phyloP scores from a whole-genome alignment of 164 flowering plant species.

The Vitis rupestris region DNA sequence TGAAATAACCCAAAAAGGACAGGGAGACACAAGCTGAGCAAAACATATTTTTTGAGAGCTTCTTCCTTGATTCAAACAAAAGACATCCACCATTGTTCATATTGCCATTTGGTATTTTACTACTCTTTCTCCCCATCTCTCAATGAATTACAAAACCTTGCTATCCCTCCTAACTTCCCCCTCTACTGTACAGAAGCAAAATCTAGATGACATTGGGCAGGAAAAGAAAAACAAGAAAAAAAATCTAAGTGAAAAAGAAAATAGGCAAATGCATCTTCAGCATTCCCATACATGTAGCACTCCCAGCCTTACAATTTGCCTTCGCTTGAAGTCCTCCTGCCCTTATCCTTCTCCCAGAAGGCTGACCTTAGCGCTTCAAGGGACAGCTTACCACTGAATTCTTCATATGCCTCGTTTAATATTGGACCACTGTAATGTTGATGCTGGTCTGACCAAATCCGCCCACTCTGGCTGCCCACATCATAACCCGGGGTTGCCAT shows the following conservation, averaged over 20 bases:
- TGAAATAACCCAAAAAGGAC: too few relatives aligned
- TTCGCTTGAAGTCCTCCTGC: constrained; percentile 25
- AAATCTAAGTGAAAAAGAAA: not conserved
- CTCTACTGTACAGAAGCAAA: constrained; percentile 28
- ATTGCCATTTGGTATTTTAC: too few relatives aligned
- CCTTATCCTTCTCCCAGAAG: constrained; percentile 39
- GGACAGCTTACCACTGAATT: constrained; percentile 41
- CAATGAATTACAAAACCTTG: constrained; percentile 13
- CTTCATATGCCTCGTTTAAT: constrained; percentile 32
- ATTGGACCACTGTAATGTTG: constrained; percentile 46
- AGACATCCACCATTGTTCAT: too few relatives aligned
- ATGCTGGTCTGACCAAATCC: constrained; percentile 58
- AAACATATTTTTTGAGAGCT: not conserved
- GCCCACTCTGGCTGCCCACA: constrained; percentile 63
- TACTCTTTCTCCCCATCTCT: not conserved
- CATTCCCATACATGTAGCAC: not conserved
- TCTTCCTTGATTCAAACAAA: not conserved
- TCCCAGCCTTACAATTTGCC: constrained; percentile 17
- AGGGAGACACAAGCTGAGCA: too few relatives aligned
- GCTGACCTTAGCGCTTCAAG: constrained; percentile 28
- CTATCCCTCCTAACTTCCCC: constrained; percentile 5
- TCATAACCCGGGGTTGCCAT: constrained; percentile 62
- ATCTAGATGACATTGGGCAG: constrained; percentile 1
- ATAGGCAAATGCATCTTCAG: not conserved
- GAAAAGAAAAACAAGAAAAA: not conserved